phyloP scores from a whole-genome alignment of 1,284 basidiomycete genomes.

The Pisolithus thermaeus region DNA sequence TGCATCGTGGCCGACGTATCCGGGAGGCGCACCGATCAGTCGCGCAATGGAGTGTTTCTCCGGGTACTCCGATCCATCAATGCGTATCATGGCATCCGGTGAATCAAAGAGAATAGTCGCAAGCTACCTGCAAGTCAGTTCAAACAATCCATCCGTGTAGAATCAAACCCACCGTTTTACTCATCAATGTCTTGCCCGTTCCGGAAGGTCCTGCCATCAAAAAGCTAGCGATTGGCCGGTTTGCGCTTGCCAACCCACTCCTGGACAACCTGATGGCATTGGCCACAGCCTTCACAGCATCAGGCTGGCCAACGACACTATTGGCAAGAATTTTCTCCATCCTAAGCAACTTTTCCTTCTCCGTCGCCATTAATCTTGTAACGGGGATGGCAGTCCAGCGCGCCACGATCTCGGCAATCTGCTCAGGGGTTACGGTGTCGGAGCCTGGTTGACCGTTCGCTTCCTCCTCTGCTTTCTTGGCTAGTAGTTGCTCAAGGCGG shows the following conservation, averaged over 20 bases:
- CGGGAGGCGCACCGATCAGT: slow-evolving; percentile 84
- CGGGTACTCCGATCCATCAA: slow-evolving; percentile 90
- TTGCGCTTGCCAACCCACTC: slow-evolving; percentile 80
- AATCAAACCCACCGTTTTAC: slow-evolving; percentile 71
- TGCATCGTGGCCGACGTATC: slow-evolving; percentile 90
- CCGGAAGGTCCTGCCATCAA: slow-evolving; percentile 92
- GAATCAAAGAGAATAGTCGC: slow-evolving; percentile 88
- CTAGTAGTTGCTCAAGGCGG: slow-evolving; percentile 66
- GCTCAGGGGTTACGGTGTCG: slow-evolving; percentile 83
- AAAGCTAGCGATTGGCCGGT: slow-evolving; percentile 89
- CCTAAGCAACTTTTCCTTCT: slow-evolving; percentile 83
- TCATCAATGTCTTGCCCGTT: slow-evolving; percentile 83
- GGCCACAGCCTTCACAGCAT: slow-evolving; percentile 85
- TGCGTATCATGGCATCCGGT: slow-evolving; percentile 83
- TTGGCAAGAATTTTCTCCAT: slow-evolving; percentile 66
- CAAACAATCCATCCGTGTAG: neutral
- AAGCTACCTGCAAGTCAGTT: slow-evolving; percentile 43
- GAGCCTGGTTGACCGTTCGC: slow-evolving; percentile 46
- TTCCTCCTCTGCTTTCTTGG: slow-evolving; percentile 71
- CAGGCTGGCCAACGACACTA: slow-evolving; percentile 83
- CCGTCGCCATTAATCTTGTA: slow-evolving; percentile 81
- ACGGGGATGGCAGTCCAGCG: slow-evolving; percentile 92
- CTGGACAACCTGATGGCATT: slow-evolving; percentile 90
- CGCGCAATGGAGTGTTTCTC: slow-evolving; percentile 91
- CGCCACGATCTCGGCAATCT: slow-evolving; percentile 88